Evolutionary conservation across 345 rosid species (phyloP), one percentile per base, ranked within the genome.

Genomic region (Rhodomyrtus tomentosa): DNA sequence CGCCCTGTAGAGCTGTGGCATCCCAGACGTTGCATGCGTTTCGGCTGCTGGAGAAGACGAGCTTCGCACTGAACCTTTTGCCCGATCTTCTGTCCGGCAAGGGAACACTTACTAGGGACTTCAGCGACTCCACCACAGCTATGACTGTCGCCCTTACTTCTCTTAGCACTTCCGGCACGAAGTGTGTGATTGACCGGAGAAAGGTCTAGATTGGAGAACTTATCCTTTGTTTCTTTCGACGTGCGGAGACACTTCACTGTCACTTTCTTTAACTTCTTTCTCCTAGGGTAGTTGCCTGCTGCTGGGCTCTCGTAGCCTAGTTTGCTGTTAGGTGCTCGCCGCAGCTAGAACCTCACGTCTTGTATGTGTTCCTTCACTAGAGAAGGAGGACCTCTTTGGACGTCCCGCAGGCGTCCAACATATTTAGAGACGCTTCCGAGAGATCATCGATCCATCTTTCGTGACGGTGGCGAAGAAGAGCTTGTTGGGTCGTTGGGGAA

Each of bases 261-360:
- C 88, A 90, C 98, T 81, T 93, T 95, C 92, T 89, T 92, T 48
- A 93, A 89, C 84, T 90, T 93, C 90, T 91, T 92, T 81, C 93
- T 89, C 51, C 86, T 90, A 10, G 83, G 85, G 86, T 88, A 87
- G 88, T 96, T 91, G 0, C 93, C 93, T 1, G 91, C 86, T 14
- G 92, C 89, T 86, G 91, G 91, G 87, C 91, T 82, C 54, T 84
- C 85, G 13, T 88, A 89, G 58, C 90, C 91, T 3, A 90, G 89
- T 82, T 91, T 89, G 27, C 88, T 84, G 13, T 55, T 84, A 21
- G 84, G 80, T 16, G 84, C 84, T 36, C 93, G 84, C 2, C 96
- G 93, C 58, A 95, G 68, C 24, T 92, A 91, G 51, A 88, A 86
- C 56, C 90, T 91, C 1, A 93, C 88, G 84, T 91, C 92, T 42